Percentiles rank a stretch among this genome's conserved stretches.
These are phyloP conservation scores for Globisporangium polare DNA, from an alignment of 352 stramenopile genomes.

Conservation along the genomic window DNA sequence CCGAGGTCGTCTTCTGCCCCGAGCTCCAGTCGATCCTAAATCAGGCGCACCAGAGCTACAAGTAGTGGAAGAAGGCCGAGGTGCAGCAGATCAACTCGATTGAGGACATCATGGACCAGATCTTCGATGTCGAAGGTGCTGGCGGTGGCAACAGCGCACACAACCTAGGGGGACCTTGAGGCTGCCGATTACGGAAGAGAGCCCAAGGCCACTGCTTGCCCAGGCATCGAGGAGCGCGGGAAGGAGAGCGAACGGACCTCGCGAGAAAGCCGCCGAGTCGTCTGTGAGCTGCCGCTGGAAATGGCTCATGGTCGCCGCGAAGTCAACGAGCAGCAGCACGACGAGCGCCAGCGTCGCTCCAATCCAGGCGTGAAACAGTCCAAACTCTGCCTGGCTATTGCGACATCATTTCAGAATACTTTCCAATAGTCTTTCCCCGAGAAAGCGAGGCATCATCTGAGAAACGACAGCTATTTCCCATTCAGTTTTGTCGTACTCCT, in stretches of 20 bases:
- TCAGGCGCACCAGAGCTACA: constrained; percentile 81
- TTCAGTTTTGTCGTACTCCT: too few species aligned
- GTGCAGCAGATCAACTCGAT: constrained; percentile 80
- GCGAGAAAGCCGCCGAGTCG: not conserved
- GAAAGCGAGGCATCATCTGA: too few species aligned
- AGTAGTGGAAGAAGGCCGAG: constrained; percentile 77
- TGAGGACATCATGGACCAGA: constrained; percentile 78
- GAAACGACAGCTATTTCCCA: too few species aligned
- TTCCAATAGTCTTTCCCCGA: too few species aligned
- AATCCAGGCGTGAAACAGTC: constrained; percentile 54
- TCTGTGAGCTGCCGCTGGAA: constrained; percentile 13
- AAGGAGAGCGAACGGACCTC: constrained; percentile 29
- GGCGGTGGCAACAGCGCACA: not conserved
- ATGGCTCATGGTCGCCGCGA: constrained; percentile 38
- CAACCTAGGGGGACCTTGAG: not conserved
- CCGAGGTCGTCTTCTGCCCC: constrained; percentile 64
- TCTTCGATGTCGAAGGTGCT: constrained; percentile 47
- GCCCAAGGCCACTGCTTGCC: not conserved
- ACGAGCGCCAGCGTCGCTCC: constrained; percentile 30
- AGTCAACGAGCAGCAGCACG: constrained; percentile 55
- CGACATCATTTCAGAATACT: too few species aligned
- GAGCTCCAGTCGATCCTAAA: constrained; percentile 79
- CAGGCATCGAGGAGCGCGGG: constrained; percentile 14
- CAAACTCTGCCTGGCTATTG: too few species aligned
- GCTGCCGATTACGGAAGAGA: not conserved